A percentile compares a stretch with the other conserved stretches of the same genome.
phyloP scores from a whole-genome alignment of 2,329 filamentous ascomycete genomes.

The Trichothecium sympodiale region DNA sequence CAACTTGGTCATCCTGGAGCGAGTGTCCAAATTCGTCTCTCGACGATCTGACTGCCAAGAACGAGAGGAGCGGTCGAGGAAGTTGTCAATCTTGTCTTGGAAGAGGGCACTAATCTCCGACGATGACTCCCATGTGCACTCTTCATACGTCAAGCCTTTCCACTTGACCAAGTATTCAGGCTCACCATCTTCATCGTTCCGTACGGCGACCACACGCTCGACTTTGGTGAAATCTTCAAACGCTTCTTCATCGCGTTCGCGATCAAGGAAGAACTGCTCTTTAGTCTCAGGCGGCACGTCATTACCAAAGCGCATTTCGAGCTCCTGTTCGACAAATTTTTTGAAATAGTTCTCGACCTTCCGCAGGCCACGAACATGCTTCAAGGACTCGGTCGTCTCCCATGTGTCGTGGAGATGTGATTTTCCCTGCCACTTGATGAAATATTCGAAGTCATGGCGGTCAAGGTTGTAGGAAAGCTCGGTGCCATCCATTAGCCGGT shows the following conservation, averaged over 20 bases:
- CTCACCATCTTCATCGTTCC: constrained; percentile 61
- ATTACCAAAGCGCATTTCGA: constrained; percentile 64
- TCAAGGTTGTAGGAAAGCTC: constrained; percentile 45
- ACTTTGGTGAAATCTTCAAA: constrained; percentile 85
- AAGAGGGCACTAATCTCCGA: constrained; percentile 66
- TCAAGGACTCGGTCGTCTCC: constrained; percentile 69
- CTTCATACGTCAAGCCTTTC: constrained; percentile 88
- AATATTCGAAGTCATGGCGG: constrained; percentile 74
- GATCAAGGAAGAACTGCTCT: constrained; percentile 91
- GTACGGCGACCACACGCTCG: constrained; percentile 79
- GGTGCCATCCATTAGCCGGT: constrained; percentile 62
- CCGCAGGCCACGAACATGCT: constrained; percentile 70
- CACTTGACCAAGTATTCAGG: constrained; percentile 93
- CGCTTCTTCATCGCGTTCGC: constrained; percentile 80
- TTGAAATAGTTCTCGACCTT: constrained; percentile 93
- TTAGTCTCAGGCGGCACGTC: constrained; percentile 74
- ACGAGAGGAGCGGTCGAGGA: constrained; percentile 70
- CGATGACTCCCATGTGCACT: constrained; percentile 85
- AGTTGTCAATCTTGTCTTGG: constrained; percentile 85
- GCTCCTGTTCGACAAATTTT: constrained; percentile 69
- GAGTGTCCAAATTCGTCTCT: constrained; percentile 65
- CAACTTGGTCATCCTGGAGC: constrained; percentile 61
- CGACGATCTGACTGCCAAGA: constrained; percentile 70
- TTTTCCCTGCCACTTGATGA: constrained; percentile 94
- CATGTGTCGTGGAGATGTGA: constrained; percentile 94